These are phyloP conservation scores for Leccinum obscurum DNA, from an alignment of 768 basidiomycete genomes.

Conservation along the genomic window DNA sequence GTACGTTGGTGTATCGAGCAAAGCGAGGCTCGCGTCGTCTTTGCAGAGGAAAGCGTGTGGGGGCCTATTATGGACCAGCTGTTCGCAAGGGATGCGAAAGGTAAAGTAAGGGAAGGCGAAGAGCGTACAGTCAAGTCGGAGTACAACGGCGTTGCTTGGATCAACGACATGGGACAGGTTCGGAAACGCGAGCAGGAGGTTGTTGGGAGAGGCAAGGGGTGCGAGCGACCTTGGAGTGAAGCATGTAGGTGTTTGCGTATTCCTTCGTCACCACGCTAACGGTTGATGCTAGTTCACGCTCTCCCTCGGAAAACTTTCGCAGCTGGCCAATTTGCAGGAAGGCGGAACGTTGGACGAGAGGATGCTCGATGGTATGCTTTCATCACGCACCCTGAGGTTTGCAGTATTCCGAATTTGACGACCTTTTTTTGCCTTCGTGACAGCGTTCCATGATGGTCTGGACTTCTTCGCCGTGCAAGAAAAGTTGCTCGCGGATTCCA, in stretches of 20 bases:
- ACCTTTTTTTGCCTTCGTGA: neutral
- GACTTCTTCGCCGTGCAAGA: conserved; percentile 88
- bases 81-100: conserved; percentile 42
- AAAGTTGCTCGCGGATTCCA: conserved; percentile 61
- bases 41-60: conserved; percentile 70
- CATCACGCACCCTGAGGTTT: neutral
- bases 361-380: conserved; percentile 53
- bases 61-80: conserved; percentile 67
- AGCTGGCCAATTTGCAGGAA: conserved; percentile 64
- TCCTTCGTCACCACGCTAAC: conserved; percentile 5
- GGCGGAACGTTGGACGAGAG: conserved; percentile 44
- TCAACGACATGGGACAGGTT: conserved; percentile 79
- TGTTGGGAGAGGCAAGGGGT: conserved; percentile 60
- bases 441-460: conserved; percentile 83
- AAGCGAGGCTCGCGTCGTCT: conserved; percentile 79
- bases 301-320: conserved; percentile 85
- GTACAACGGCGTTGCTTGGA: conserved; percentile 67
- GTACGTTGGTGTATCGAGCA: conserved; percentile 93
- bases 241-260: conserved; percentile 56
- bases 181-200: conserved; percentile 59
- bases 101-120: conserved; percentile 27
- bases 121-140: conserved; percentile 49
- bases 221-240: conserved; percentile 65
- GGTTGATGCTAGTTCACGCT: conserved; percentile 67
- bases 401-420: conserved; percentile 3